phyloP scores from a whole-genome alignment of 2,329 filamentous ascomycete species.

The Chrysoporthe cubensis region DNA sequence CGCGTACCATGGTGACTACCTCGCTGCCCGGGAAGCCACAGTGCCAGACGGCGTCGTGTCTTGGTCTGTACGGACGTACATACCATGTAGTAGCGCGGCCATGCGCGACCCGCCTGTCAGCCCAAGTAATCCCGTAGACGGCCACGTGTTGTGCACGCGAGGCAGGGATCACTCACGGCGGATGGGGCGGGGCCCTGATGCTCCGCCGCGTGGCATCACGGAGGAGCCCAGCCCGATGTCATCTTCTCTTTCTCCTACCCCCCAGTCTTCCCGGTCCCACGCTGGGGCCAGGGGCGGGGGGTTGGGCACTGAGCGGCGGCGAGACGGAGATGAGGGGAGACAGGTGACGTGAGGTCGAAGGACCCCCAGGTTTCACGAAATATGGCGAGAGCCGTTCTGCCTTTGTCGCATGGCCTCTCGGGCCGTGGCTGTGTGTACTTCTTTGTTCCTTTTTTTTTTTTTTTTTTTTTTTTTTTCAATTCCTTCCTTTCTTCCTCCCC shows the following conservation, averaged over 20 bases:
- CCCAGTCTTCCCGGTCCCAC: background rate
- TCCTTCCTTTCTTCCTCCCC: no score
- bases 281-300: background rate
- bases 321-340: no score
- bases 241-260: background rate
- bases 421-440: background rate
- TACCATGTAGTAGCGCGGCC: background rate
- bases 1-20: no score
- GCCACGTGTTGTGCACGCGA: conserved; percentile 25
- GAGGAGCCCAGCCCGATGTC: background rate
- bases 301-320: background rate
- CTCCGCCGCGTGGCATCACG: background rate
- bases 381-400: background rate
- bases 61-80: background rate
- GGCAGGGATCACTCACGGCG: conserved; percentile 22
- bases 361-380: background rate
- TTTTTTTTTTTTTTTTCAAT: no score
- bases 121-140: background rate
- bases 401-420: background rate
- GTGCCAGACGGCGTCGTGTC: background rate
- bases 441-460: background rate
- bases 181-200: background rate
- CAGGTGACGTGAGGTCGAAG: no score
- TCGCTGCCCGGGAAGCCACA: no score
- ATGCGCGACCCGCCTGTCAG: background rate